Conservation (phyloP, 768 basidiomycete species). For the Termitomyces sp. region DNA sequence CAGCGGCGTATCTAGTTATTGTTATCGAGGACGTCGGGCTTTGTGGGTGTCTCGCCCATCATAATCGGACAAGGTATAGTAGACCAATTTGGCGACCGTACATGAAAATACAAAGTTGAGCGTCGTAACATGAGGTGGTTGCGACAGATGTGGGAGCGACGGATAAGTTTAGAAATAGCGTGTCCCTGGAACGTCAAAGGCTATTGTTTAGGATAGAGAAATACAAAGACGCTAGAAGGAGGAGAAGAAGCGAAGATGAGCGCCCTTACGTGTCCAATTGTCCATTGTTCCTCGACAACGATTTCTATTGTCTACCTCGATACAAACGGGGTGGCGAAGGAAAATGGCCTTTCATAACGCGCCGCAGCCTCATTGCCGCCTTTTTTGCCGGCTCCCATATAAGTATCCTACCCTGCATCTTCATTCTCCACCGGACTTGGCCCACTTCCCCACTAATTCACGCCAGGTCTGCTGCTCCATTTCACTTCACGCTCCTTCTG, state of each 20-base stretch:
- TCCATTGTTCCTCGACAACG: constrained; percentile 17
- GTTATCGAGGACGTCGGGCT: constrained; percentile 6
- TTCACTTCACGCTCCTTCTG: constrained; percentile 8
- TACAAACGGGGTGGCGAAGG: not conserved
- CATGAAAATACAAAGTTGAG: constrained; percentile 15
- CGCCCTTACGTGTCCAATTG: constrained; percentile 16
- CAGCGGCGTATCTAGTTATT: not conserved
- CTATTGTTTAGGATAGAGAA: constrained; percentile 7
- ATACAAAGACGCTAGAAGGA: constrained; percentile 6
- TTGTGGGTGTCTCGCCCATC: constrained; percentile 5
- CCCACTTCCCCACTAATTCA: constrained; percentile 20
- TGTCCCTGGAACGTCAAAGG: constrained; percentile 5
- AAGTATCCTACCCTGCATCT: constrained; percentile 8
- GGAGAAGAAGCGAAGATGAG: constrained; percentile 5
- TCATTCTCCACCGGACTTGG: constrained; percentile 16
- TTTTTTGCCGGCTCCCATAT: constrained; percentile 14
- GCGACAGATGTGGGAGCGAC: constrained; percentile 15
- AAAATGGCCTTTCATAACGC: not conserved
- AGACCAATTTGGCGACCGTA: not conserved
- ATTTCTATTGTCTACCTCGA: constrained; percentile 20
- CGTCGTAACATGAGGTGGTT: not conserved
- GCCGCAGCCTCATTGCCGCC: constrained; percentile 12
- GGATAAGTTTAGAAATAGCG: constrained; percentile 1
- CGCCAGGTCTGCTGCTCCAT: constrained; percentile 5
- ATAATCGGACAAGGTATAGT: not conserved